Conservation (phyloP, 768 basidiomycete species). For the Lactarius sanguifluus region DNA sequence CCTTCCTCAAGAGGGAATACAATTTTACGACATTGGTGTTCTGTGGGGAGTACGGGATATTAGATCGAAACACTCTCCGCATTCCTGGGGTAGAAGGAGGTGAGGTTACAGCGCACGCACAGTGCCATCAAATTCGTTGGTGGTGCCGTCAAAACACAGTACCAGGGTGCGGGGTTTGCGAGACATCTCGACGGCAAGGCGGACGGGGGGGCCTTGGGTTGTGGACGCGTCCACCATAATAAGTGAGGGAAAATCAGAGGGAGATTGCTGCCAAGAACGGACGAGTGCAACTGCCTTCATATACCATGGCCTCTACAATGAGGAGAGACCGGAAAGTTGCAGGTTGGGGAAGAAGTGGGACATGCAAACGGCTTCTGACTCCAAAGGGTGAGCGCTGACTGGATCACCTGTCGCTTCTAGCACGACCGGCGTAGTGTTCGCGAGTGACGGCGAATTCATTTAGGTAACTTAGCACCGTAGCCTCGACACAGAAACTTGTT, state of each 20-base stretch:
- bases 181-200: constrained; percentile 24
- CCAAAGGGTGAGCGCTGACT: neutral
- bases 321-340: neutral
- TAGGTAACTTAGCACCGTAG: neutral
- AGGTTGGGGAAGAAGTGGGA: neutral
- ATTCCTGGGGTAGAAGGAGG: no score
- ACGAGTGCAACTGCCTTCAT: neutral
- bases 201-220: neutral
- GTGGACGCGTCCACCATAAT: neutral
- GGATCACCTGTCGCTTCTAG: neutral
- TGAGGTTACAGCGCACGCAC: neutral
- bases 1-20: constrained; percentile 41
- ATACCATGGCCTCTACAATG: neutral
- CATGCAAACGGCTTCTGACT: neutral
- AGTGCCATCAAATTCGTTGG: constrained; percentile 1
- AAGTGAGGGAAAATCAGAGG: no score
- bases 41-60: constrained; percentile 31
- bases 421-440: neutral
- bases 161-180: constrained; percentile 23
- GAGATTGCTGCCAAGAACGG: no score
- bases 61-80: neutral
- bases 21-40: constrained; percentile 45
- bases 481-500: neutral
- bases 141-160: constrained; percentile 30
- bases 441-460: neutral